Percentiles rank a stretch among this genome's conserved stretches.
Evolutionary conservation across 345 rosid species (phyloP).

Genomic region (Lenwebbia sp.): DNA sequence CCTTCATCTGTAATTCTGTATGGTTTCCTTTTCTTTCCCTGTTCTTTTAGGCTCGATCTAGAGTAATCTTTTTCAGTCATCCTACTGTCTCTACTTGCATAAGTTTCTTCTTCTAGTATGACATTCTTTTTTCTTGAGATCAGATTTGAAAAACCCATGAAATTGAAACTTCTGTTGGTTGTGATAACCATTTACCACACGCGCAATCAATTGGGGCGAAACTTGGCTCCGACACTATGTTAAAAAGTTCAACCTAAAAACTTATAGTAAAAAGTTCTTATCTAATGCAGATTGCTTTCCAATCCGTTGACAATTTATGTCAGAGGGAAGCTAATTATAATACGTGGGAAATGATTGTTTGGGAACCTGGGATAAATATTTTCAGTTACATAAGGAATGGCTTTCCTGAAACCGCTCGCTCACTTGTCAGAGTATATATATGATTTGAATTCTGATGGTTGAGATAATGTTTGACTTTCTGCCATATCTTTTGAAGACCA

Average conservation of each 20-base stretch:
- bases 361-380: neutral
- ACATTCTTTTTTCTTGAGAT: neutral
- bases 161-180: neutral
- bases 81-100: neutral
- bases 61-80: neutral
- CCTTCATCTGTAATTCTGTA: neutral
- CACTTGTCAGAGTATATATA: neutral
- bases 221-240: neutral
- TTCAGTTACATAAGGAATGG: neutral
- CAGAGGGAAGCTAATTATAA: neutral
- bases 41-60: neutral
- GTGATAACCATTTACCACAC: neutral
- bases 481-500: conserved; percentile 52
- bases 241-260: neutral
- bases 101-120: neutral
- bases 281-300: neutral
- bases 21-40: neutral
- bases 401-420: neutral
- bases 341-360: neutral
- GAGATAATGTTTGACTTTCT: conserved; percentile 11
- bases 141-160: neutral
- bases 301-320: neutral
- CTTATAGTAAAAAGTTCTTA: neutral
- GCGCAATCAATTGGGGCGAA: neutral
- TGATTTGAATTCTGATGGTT: neutral